A percentile compares a stretch with the other conserved stretches of the same genome.
phyloP scores from a whole-genome alignment of 768 basidiomycete genomes.

The Ramaria sp. region DNA sequence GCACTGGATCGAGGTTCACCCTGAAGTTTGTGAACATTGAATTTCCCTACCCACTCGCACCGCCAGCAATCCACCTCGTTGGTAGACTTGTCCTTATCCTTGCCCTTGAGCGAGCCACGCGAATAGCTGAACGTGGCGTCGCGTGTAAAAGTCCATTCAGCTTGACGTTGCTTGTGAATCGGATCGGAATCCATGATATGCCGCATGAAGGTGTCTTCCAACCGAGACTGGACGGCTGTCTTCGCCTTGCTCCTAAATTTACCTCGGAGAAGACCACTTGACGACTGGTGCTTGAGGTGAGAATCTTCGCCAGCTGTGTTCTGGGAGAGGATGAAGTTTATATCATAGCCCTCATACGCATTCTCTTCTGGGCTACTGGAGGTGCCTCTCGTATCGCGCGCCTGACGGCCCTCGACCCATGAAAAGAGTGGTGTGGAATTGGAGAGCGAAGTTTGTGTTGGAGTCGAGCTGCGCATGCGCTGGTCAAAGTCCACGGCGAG shows the following conservation, averaged over 20 bases:
- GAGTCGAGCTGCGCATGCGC: neutral
- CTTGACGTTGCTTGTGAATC: neutral
- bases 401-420: neutral
- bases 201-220: constrained; percentile 5
- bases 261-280: neutral
- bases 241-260: neutral
- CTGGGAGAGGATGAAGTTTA: neutral
- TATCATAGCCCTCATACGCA: constrained; percentile 5
- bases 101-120: neutral
- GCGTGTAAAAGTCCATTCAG: constrained; percentile 2
- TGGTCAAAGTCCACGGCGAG: neutral
- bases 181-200: constrained; percentile 1
- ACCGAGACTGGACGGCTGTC: neutral
- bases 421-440: constrained; percentile 1
- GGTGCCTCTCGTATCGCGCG: neutral
- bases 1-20: neutral
- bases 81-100: neutral
- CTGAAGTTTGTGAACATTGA: neutral
- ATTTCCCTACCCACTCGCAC: constrained; percentile 3
- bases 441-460: neutral
- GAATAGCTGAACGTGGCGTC: neutral
- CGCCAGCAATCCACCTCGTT: neutral
- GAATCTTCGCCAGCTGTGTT: neutral
- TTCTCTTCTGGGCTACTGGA: neutral
- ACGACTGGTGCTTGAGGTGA: neutral